Conservation (phyloP, 805 yeast species). For the Saccharomyces jurei region DNA sequence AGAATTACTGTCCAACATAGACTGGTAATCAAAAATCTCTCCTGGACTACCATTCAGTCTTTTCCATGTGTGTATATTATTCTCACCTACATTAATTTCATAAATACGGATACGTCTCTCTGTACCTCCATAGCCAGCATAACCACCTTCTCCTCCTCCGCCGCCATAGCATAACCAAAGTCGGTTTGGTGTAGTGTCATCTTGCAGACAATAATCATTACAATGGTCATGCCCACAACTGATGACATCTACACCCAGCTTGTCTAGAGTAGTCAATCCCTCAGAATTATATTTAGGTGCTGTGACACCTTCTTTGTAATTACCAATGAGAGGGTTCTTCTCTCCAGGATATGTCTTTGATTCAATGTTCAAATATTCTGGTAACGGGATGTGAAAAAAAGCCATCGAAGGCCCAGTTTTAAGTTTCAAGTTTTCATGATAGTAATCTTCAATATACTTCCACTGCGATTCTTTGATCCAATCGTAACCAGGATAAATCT, state of each 20-base stretch:
- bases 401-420: constrained; percentile 61
- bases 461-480: constrained; percentile 70
- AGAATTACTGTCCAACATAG: constrained; percentile 22
- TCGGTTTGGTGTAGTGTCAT: constrained; percentile 32
- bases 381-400: constrained; percentile 89
- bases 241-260: constrained; percentile 65
- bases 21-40: constrained; percentile 41
- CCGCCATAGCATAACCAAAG: constrained; percentile 94
- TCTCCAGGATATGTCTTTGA: constrained; percentile 24
- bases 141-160: constrained; percentile 90
- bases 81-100: constrained; percentile 48
- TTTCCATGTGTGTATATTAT: constrained; percentile 57
- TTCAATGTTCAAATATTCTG: constrained; percentile 58
- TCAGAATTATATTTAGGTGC: constrained; percentile 70
- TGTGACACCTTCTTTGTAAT: constrained; percentile 61
- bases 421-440: constrained; percentile 23
- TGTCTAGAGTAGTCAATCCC: constrained; percentile 48
- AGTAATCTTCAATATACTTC: constrained; percentile 41
- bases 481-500: constrained; percentile 71
- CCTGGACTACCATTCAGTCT: constrained; percentile 51
- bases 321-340: constrained; percentile 46
- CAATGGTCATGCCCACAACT: constrained; percentile 94
- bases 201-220: constrained; percentile 78
- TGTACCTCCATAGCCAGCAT: constrained; percentile 86
- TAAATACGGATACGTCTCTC: constrained; percentile 70